phyloP scores from a whole-genome alignment of 305 asterid species.

The Solanum hybrid region DNA sequence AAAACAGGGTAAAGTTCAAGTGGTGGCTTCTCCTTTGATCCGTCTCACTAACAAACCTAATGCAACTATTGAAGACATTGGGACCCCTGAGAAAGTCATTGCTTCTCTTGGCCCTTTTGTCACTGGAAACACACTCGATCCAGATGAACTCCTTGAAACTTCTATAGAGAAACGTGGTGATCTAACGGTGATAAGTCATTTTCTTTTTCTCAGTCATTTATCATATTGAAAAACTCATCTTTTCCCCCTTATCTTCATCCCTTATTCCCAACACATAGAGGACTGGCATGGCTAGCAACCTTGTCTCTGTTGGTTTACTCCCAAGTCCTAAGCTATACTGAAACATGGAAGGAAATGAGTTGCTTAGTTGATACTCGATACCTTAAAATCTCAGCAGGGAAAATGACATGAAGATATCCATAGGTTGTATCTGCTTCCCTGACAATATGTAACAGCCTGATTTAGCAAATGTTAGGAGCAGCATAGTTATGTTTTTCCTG shows the following conservation, averaged over 20 bases:
- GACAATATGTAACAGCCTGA: not conserved
- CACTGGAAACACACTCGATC: constrained; percentile 78
- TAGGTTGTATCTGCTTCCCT: not conserved
- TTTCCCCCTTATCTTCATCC: not conserved
- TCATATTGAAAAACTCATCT: not conserved
- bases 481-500: not conserved
- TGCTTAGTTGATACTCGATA: not conserved
- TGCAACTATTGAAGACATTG: constrained; percentile 85
- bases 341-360: not conserved
- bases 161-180: constrained; percentile 71
- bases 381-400: not conserved
- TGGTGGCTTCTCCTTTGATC: constrained; percentile 86
- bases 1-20: constrained; percentile 80
- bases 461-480: not conserved
- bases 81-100: constrained; percentile 77
- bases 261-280: not conserved
- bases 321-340: not conserved
- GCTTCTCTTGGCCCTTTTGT: constrained; percentile 99
- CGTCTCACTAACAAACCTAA: constrained; percentile 90
- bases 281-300: not conserved
- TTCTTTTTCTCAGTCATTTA: not conserved
- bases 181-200: constrained; percentile 47
- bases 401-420: not conserved
- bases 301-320: not conserved
- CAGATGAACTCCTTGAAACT: constrained; percentile 74